phyloP scores from a whole-genome alignment of 371 early-diverging fungal species.

The Rhizopus microsporus region DNA sequence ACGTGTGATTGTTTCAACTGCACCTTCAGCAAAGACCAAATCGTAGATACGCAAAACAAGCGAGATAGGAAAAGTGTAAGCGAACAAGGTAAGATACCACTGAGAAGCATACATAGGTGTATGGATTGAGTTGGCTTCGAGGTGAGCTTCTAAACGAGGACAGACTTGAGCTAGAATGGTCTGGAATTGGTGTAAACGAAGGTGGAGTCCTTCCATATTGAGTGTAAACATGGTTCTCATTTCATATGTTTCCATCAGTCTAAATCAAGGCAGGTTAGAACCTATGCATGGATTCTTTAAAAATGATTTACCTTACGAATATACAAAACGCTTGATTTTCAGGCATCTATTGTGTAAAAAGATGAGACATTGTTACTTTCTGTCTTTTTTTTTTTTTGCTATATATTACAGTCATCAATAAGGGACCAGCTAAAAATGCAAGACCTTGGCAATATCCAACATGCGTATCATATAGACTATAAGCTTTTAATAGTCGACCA shows the following conservation, averaged over 20 bases:
- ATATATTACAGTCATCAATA: constrained; percentile 77
- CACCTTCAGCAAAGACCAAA: constrained; percentile 86
- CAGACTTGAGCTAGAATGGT: constrained; percentile 77
- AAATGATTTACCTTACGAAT: constrained; percentile 61
- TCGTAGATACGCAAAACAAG: constrained; percentile 91
- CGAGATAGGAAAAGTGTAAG: constrained; percentile 89
- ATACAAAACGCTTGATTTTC: constrained; percentile 93
- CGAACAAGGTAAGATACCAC: constrained; percentile 95
- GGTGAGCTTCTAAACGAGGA: constrained; percentile 77
- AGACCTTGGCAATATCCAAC: constrained; percentile 97
- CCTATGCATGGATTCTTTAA: constrained; percentile 40
- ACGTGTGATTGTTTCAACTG: constrained; percentile 82
- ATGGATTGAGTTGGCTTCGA: constrained; percentile 71
- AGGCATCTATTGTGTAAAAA: constrained; percentile 63
- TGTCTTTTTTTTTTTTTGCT: not conserved
- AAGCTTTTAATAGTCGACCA: constrained; percentile 85
- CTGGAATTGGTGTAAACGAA: constrained; percentile 87
- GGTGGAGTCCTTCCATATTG: constrained; percentile 86
- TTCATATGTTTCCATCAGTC: constrained; percentile 84
- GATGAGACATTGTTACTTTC: not conserved
- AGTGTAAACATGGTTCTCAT: constrained; percentile 84
- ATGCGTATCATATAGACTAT: constrained; percentile 87
- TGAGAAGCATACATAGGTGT: constrained; percentile 91
- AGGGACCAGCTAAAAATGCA: constrained; percentile 87
- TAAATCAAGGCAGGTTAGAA: constrained; percentile 44